Evolutionary conservation across 2,329 filamentous ascomycete genomes (phyloP).

Genomic region (Botryosphaeria dothidea): DNA sequence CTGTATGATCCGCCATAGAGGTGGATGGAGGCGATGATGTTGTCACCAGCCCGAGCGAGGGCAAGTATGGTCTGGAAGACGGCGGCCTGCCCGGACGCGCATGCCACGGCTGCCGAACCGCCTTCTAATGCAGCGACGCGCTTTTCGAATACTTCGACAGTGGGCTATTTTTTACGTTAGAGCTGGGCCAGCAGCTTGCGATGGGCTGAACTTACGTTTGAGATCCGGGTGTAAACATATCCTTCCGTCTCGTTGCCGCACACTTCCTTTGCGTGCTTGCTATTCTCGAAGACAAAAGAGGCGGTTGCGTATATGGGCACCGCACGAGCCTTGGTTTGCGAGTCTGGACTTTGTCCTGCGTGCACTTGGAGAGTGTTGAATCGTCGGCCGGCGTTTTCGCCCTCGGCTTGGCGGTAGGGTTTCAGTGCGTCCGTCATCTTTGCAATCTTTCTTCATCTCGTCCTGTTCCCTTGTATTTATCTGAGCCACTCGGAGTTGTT

Average conservation of each 20-base stretch:
- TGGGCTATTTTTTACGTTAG: constrained; percentile 24
- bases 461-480: too few species aligned
- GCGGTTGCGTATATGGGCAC: neutral
- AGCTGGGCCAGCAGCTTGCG: too few species aligned
- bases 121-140: constrained; percentile 41
- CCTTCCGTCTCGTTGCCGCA: constrained; percentile 39
- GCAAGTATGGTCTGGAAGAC: constrained; percentile 32
- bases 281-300: constrained; percentile 27
- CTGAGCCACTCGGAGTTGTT: too few species aligned
- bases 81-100: constrained; percentile 40
- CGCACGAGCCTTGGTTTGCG: neutral
- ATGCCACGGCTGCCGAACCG: constrained; percentile 40
- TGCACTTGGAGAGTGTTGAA: neutral
- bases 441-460: too few species aligned
- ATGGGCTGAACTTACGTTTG: constrained; percentile 25
- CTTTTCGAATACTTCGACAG: constrained; percentile 42
- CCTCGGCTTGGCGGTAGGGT: too few species aligned
- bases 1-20: constrained; percentile 43
- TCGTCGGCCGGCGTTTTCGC: too few species aligned
- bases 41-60: constrained; percentile 39
- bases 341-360: neutral
- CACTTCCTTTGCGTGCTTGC: too few species aligned
- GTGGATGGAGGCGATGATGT: constrained; percentile 40
- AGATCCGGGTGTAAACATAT: constrained; percentile 43
- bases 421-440: too few species aligned